A percentile compares a stretch with the other conserved stretches of the same genome.
Conservation (phyloP, 2,329 filamentous ascomycete species). For the Scopulariopsis brevicaulis region DNA sequence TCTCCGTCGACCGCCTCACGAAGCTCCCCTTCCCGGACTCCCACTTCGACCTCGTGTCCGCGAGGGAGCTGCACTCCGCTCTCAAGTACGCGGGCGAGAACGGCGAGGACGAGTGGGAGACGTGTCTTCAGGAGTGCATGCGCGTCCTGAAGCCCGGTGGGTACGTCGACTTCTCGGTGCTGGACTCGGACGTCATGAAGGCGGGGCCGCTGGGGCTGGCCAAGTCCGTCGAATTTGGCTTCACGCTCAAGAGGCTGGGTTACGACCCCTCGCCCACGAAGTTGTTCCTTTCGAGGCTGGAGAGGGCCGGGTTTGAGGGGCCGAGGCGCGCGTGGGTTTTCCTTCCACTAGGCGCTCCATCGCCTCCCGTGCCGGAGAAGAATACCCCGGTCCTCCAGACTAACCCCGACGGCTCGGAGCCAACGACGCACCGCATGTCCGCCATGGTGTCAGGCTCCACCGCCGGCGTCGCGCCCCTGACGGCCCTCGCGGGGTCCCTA, state of each 20-base stretch:
- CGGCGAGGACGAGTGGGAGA: slow-evolving; percentile 75
- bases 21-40: slow-evolving; percentile 74
- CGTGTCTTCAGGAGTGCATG: slow-evolving; percentile 74
- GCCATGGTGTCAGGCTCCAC: slow-evolving; percentile 57
- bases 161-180: slow-evolving; percentile 79
- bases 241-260: slow-evolving; percentile 76
- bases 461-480: slow-evolving; percentile 60
- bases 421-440: slow-evolving; percentile 41
- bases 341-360: slow-evolving; percentile 58
- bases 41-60: slow-evolving; percentile 86
- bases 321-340: slow-evolving; percentile 82
- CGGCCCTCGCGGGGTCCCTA: slow-evolving; percentile 76
- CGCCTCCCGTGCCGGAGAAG: background rate
- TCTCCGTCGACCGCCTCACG: slow-evolving; percentile 66
- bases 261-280: slow-evolving; percentile 83
- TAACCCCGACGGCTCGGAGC: slow-evolving; percentile 25
- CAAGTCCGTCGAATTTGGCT: slow-evolving; percentile 83
- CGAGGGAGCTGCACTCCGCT: slow-evolving; percentile 73
- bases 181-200: slow-evolving; percentile 85
- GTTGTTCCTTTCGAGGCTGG: slow-evolving; percentile 64
- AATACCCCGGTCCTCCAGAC: slow-evolving; percentile 17
- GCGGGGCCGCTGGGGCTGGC: slow-evolving; percentile 69
- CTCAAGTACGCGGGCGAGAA: slow-evolving; percentile 63
- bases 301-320: slow-evolving; percentile 64
- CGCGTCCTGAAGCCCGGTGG: slow-evolving; percentile 89